Percentiles rank a stretch among this genome's conserved stretches.
Conservation (phyloP, 805 yeast species). For the Candida multigemmis region DNA sequence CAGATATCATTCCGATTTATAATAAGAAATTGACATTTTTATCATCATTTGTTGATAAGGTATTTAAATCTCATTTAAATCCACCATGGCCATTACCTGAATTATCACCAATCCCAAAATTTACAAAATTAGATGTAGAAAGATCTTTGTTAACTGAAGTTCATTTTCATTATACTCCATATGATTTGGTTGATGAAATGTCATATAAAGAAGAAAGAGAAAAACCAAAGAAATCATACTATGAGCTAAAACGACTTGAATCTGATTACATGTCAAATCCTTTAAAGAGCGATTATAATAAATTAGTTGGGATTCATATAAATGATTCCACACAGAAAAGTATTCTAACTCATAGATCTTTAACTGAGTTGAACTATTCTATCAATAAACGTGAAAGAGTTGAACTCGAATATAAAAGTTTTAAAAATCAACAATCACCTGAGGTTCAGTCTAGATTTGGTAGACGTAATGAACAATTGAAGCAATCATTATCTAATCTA, state of each 20-base stretch:
- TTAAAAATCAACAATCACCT: conserved; percentile 24
- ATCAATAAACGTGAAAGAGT: conserved; percentile 35
- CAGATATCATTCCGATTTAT: conserved; percentile 69
- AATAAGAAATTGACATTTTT: conserved; percentile 56
- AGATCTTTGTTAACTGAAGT: conserved; percentile 69
- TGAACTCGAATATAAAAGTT: conserved; percentile 30
- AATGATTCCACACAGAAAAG: conserved; percentile 12
- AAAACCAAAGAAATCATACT: conserved; percentile 27
- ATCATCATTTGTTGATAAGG: conserved; percentile 47
- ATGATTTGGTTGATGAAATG: conserved; percentile 30
- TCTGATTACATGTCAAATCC: conserved; percentile 68
- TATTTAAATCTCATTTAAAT: conserved; percentile 10
- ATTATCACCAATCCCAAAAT: conserved; percentile 52
- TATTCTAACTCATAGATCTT: conserved; percentile 43
- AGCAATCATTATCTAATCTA: conserved; percentile 37
- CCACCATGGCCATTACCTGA: conserved; percentile 78
- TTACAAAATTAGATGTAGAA: conserved; percentile 70
- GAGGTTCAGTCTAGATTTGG: conserved; percentile 33
- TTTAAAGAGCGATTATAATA: conserved; percentile 38
- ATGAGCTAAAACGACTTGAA: conserved; percentile 52
- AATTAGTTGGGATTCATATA: conserved; percentile 41
- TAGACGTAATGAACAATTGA: conserved; percentile 33
- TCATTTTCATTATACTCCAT: conserved; percentile 46
- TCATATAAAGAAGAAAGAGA: conserved; percentile 5
- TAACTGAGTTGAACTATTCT: conserved; percentile 43